phyloP scores from a whole-genome alignment of 2,329 filamentous ascomycete genomes.

The Taxawa tesnikishii region DNA sequence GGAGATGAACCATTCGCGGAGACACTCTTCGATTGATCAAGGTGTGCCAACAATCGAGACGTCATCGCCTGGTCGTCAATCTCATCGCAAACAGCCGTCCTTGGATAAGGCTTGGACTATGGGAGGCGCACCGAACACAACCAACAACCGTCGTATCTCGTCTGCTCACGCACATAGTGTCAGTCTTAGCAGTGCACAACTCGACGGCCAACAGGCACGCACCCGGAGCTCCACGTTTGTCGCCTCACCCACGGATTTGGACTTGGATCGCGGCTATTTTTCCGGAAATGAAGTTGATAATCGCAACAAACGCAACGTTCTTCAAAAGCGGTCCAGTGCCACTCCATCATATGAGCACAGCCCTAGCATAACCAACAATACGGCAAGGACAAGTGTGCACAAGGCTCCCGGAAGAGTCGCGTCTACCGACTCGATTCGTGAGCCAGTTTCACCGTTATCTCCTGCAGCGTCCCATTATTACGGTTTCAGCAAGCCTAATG shows the following conservation, averaged over 20 bases:
- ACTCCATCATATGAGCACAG: constrained; percentile 47
- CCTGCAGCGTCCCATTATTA: constrained; percentile 53
- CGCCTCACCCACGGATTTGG: too few species aligned
- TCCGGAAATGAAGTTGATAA: constrained; percentile 76
- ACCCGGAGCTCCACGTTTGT: too few species aligned
- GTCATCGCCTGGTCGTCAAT: constrained; percentile 14
- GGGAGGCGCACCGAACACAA: constrained; percentile 25
- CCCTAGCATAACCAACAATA: constrained; percentile 53
- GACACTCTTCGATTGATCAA: constrained; percentile 73
- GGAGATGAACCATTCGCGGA: constrained; percentile 62
- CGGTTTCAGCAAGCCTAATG: constrained; percentile 33
- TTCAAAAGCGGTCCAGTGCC: constrained; percentile 52
- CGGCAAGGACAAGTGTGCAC: constrained; percentile 42
- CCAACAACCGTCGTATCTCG: constrained; percentile 31
- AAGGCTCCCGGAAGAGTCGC: constrained; percentile 67
- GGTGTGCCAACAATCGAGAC: constrained; percentile 24
- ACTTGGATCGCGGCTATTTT: constrained; percentile 83
- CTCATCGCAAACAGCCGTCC: constrained; percentile 44
- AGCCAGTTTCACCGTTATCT: constrained; percentile 34
- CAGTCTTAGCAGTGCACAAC: constrained; percentile 1
- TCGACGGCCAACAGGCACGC: constrained; percentile 4
- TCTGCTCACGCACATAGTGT: constrained; percentile 17
- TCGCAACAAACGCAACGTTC: constrained; percentile 55
- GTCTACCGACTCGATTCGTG: constrained; percentile 63
- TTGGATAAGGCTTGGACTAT: constrained; percentile 37